These are phyloP conservation scores for Talaromyces trachyspermus DNA, from an alignment of 495 filamentous ascomycete genomes.

Conservation along the genomic window DNA sequence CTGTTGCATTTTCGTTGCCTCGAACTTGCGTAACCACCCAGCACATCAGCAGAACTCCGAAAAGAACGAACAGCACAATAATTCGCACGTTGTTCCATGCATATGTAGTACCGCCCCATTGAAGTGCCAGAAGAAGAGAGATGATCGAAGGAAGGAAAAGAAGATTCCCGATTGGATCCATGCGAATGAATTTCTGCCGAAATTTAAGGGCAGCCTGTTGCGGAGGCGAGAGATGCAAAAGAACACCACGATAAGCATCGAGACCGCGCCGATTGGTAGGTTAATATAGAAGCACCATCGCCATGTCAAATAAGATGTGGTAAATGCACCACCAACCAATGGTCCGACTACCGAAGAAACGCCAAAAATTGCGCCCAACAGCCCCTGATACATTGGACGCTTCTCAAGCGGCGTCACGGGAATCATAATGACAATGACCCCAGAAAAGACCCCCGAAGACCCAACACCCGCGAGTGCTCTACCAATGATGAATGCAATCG, in stretches of 20 bases:
- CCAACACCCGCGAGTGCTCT: constrained; percentile 52
- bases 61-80: constrained; percentile 24
- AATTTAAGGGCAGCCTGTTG: background rate
- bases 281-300: constrained; percentile 55
- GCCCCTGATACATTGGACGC: constrained; percentile 39
- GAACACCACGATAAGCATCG: background rate
- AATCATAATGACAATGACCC: constrained; percentile 37
- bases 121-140: constrained; percentile 21
- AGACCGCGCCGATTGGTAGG: constrained; percentile 45
- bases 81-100: constrained; percentile 16
- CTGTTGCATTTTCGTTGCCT: constrained; percentile 13
- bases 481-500: constrained; percentile 51
- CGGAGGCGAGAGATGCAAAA: background rate
- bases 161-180: constrained; percentile 22
- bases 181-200: constrained; percentile 14
- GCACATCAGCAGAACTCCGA: constrained; percentile 15
- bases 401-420: constrained; percentile 32
- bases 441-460: constrained; percentile 43
- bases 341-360: constrained; percentile 35
- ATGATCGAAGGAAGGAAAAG: constrained; percentile 19
- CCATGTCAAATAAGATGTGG: constrained; percentile 35
- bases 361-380: constrained; percentile 38
- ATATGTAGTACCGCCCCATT: constrained; percentile 17
- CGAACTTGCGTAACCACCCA: constrained; percentile 19
- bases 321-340: constrained; percentile 41